Evolutionary conservation across 2,329 filamentous ascomycete genomes (phyloP), one percentile per base, ranked within the genome.

Genomic region (Rhexocercosporidium sp.): DNA sequence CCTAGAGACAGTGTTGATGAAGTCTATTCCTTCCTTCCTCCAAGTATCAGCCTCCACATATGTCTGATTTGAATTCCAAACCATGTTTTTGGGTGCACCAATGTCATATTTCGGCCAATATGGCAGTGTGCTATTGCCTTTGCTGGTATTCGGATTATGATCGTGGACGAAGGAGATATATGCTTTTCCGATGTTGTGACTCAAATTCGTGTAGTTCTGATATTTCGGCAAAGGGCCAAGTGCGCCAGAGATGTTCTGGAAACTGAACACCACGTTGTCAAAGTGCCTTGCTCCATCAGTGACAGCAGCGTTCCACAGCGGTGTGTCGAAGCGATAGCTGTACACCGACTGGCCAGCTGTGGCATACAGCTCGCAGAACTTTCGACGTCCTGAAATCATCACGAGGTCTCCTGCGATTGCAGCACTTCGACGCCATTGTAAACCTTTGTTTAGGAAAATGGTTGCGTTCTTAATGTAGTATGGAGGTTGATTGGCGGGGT

Each of bases 241-340:
- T 27, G 80, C 67, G 0, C 83, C 83, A 0, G 79, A 80, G 54
- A 84, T 83, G 64, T 85, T 85, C 72, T 85, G 82, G 72, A 85
- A 85, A 68, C 79, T 82, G 71, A 82, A 85, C 1, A 82, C 82
- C 0, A 84, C 83, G 59, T 85, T 84, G 70, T 79, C 78, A 62
- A 84, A 84, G 68, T 85, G 83, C 65, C 79, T 79, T 20, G 81
- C 79, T 1, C 81, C 82, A 8, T 79, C 78, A 67, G 80, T 79
- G 16, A 77, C 77, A 2, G 72, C 70, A 7, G 79, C 77, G 67
- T 81, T 79, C 77, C 81, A 84, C 7, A 56, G 53, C 14, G 53
- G 53, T 20, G 81, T 72, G 37, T 65, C 34, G 7, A 63, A 54
- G 6, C 61, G 61, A 16, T 63, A 63, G 20, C 61, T 54, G 34